Conservation (phyloP, 345 rosid genomes). For the Odontarrhena argentea region DNA sequence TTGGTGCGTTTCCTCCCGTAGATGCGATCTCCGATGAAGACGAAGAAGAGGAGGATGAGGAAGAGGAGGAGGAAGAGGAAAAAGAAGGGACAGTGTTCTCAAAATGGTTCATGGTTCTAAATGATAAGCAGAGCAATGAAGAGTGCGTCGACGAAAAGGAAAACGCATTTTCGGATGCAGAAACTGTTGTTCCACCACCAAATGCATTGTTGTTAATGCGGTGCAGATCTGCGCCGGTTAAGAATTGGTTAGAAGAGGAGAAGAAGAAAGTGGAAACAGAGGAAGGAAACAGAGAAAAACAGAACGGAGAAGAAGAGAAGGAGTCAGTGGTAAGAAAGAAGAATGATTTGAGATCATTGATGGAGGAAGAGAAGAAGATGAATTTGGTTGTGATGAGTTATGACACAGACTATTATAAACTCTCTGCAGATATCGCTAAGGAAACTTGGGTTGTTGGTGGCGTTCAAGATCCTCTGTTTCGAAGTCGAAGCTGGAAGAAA, state of each 20-base stretch:
- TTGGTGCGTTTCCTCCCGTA: conserved; percentile 61
- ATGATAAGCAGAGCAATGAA: conserved; percentile 47
- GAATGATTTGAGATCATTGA: conserved; percentile 54
- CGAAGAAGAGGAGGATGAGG: conserved; percentile 51
- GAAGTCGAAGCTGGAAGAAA: conserved; percentile 79
- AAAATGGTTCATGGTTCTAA: conserved; percentile 76
- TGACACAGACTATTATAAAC: conserved; percentile 61
- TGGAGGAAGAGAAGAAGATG: conserved; percentile 68
- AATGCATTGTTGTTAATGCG: conserved; percentile 83
- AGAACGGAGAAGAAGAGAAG: conserved; percentile 25
- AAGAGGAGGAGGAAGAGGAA: conserved; percentile 20
- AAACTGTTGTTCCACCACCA: conserved; percentile 67
- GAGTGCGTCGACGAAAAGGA: conserved; percentile 35
- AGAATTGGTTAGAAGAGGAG: conserved; percentile 50
- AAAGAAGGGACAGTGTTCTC: conserved; percentile 60
- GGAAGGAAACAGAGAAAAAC: conserved; percentile 15
- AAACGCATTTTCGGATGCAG: conserved; percentile 5
- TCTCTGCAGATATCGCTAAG: conserved; percentile 68
- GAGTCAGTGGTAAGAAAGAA: conserved; percentile 31
- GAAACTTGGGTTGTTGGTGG: conserved; percentile 90
- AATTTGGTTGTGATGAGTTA: conserved; percentile 53
- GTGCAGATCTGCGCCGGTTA: conserved; percentile 81
- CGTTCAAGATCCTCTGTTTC: conserved; percentile 53
- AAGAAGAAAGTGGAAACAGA: conserved; percentile 35
- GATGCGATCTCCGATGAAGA: conserved; percentile 53